Percentiles rank a stretch among this genome's conserved stretches.
These are phyloP conservation scores for Colletotrichum sp. DNA, from an alignment of 2,329 filamentous ascomycete species.

Conservation along the genomic window DNA sequence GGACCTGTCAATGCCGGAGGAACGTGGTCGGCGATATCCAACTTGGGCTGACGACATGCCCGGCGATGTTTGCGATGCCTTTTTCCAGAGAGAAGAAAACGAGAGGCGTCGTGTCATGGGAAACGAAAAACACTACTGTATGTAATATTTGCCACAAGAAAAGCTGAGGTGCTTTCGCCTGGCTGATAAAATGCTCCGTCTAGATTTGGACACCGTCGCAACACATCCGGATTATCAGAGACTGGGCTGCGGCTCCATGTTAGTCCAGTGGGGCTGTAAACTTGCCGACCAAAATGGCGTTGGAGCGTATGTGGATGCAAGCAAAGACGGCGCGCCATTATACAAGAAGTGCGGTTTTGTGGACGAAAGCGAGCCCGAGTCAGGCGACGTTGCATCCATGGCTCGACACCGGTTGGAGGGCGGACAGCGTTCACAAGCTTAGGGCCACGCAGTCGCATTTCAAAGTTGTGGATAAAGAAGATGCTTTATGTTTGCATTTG, in stretches of 20 bases:
- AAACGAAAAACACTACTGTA: slow-evolving; percentile 1
- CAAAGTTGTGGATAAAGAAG: too few relatives aligned
- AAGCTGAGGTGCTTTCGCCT: too few relatives aligned
- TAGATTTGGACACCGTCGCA: slow-evolving; percentile 28
- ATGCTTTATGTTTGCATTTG: too few relatives aligned
- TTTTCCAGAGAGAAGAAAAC: neutral
- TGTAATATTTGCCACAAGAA: too few relatives aligned
- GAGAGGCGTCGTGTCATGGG: slow-evolving; percentile 1
- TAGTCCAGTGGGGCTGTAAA: slow-evolving; percentile 28
- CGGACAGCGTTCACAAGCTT: too few relatives aligned
- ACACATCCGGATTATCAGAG: slow-evolving; percentile 31
- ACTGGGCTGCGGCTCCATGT: slow-evolving; percentile 27
- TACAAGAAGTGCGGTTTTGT: slow-evolving; percentile 8
- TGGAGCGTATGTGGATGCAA: slow-evolving; percentile 29
- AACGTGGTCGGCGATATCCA: slow-evolving; percentile 6
- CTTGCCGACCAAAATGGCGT: slow-evolving; percentile 24
- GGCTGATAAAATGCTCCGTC: too few relatives aligned
- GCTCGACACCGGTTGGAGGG: neutral
- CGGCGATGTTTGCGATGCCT: neutral
- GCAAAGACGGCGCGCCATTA: neutral
- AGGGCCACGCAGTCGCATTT: too few relatives aligned
- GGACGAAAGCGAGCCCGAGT: neutral
- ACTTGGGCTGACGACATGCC: slow-evolving; percentile 11
- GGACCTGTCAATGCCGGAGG: slow-evolving; percentile 2
- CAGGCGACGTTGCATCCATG: neutral